These are phyloP conservation scores for Tricharina praecox DNA, from an alignment of 495 filamentous ascomycete genomes.

Conservation along the genomic window DNA sequence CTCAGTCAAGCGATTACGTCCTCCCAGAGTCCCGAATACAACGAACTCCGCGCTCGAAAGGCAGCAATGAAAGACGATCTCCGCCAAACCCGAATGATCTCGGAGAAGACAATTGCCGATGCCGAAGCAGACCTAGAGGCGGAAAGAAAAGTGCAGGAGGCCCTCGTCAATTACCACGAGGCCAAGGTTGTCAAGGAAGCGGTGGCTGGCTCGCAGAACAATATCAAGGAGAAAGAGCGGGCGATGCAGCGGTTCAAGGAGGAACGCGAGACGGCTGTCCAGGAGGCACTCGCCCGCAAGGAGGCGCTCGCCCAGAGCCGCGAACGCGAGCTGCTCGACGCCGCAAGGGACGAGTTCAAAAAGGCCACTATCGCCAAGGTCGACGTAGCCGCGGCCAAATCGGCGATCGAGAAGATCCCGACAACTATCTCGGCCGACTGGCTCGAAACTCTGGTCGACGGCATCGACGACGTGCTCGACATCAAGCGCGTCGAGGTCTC, in stretches of 20 bases:
- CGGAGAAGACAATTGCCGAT: neutral
- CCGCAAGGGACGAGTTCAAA: neutral
- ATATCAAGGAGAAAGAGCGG: neutral
- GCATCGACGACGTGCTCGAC: conserved; percentile 6
- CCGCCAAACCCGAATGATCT: neutral
- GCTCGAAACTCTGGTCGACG: conserved; percentile 3
- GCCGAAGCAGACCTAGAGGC: neutral
- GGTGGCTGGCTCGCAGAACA: neutral
- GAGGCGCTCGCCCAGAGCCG: neutral
- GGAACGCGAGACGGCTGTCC: too few relatives aligned
- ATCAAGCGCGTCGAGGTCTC: conserved; percentile 15
- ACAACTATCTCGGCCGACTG: neutral
- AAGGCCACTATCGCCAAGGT: neutral
- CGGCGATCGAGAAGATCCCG: conserved; percentile 6
- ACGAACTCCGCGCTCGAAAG: neutral
- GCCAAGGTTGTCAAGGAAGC: neutral
- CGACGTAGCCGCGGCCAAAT: neutral
- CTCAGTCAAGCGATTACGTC: neutral
- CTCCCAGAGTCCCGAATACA: neutral
- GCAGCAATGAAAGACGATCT: neutral
- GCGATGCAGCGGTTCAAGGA: neutral
- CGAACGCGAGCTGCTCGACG: neutral
- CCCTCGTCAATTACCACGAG: neutral
- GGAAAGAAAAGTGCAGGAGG: neutral
- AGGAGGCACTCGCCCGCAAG: neutral